Evolutionary conservation across 768 basidiomycete species (phyloP).

Genomic region (Mycena filopes): DNA sequence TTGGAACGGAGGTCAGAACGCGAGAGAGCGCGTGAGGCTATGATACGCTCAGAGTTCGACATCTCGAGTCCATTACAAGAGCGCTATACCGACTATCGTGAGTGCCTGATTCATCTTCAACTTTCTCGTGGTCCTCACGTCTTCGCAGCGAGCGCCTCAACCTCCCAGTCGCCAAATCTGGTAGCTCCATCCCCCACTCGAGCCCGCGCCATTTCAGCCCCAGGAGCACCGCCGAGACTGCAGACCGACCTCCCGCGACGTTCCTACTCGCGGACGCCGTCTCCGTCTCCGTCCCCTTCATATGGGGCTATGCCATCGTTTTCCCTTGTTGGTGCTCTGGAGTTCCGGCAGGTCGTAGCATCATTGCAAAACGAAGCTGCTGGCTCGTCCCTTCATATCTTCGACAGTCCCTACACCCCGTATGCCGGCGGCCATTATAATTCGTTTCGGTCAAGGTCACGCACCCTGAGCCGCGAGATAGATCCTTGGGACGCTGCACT

Average conservation of each 20-base stretch:
- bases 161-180: constrained; percentile 35
- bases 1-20: constrained; percentile 69
- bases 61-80: constrained; percentile 49
- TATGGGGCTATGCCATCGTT: constrained; percentile 74
- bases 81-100: constrained; percentile 75
- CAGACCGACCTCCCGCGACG: constrained; percentile 52
- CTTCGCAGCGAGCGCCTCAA: constrained; percentile 28
- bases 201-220: constrained; percentile 41
- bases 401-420: constrained; percentile 74
- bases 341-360: constrained; percentile 92
- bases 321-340: constrained; percentile 93
- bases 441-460: constrained; percentile 43
- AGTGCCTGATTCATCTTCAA: constrained; percentile 34
- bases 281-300: constrained; percentile 53
- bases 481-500: constrained; percentile 65
- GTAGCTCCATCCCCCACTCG: constrained; percentile 47
- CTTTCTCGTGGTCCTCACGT: constrained; percentile 18
- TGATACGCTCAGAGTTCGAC: constrained; percentile 69
- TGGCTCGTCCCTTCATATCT: constrained; percentile 65
- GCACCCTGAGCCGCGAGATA: constrained; percentile 45
- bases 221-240: constrained; percentile 33
- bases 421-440: constrained; percentile 84
- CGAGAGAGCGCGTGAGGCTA: constrained; percentile 57
- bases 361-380: constrained; percentile 79
- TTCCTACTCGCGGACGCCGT: constrained; percentile 60